Conservation (phyloP, 495 filamentous ascomycete species). For the Margaritispora aquatica region DNA sequence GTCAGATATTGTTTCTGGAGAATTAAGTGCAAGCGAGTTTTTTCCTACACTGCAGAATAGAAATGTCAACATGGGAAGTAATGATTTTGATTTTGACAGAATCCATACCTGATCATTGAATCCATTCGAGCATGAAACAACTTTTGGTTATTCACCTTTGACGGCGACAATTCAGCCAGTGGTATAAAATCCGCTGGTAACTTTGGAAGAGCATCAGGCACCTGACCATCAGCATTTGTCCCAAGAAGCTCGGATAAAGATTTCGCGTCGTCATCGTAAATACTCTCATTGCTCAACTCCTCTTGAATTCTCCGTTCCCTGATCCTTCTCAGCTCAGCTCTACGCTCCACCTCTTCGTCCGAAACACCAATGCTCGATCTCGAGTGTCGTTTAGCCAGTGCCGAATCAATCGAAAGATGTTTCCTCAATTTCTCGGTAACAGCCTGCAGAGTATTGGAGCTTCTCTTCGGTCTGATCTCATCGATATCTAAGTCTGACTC, state of each 20-base stretch:
- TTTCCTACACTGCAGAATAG: not conserved
- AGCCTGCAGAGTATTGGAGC: constrained; percentile 14
- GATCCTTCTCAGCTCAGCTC: constrained; percentile 43
- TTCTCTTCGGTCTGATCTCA: constrained; percentile 4
- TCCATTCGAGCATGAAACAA: too few relatives aligned
- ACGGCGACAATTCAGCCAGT: not conserved
- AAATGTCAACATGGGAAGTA: too few relatives aligned
- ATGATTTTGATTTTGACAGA: too few relatives aligned
- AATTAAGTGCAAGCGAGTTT: not conserved
- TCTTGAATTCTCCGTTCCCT: constrained; percentile 46
- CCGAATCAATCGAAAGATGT: constrained; percentile 39
- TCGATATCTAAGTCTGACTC: constrained; percentile 7
- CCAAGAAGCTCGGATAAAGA: constrained; percentile 7
- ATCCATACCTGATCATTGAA: too few relatives aligned
- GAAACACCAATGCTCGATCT: constrained; percentile 35
- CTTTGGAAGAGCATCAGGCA: not conserved
- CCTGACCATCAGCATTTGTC: not conserved
- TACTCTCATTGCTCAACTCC: constrained; percentile 34
- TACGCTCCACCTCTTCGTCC: constrained; percentile 41
- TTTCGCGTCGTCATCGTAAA: constrained; percentile 26
- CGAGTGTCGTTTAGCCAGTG: constrained; percentile 30
- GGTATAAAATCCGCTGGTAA: not conserved
- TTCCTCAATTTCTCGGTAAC: constrained; percentile 32
- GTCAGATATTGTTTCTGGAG: not conserved
- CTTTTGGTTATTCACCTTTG: not conserved